Percentiles rank a stretch among this genome's conserved stretches.
Evolutionary conservation across 441 rosid species (phyloP).

Genomic region (Jatropha multifida): DNA sequence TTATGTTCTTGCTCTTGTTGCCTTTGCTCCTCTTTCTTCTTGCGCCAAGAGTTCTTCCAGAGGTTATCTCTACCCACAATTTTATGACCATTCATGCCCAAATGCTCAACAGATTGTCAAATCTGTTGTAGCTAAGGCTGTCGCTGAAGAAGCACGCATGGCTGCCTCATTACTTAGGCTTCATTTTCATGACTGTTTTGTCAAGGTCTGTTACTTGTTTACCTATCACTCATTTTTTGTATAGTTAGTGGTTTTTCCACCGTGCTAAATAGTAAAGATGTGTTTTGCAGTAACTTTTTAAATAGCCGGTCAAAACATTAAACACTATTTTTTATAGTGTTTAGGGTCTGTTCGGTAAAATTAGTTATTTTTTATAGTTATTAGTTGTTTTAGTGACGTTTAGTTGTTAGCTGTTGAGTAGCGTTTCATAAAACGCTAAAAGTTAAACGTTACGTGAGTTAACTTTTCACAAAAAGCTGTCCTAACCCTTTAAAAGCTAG

Average conservation of each 20-base stretch:
- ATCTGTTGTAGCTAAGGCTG: constrained; percentile 73
- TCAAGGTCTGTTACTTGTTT: constrained; percentile 46
- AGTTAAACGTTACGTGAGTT: too few species aligned
- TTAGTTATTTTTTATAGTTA: too few species aligned
- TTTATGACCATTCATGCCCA: constrained; percentile 75
- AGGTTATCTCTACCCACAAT: constrained; percentile 60
- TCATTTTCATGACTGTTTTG: constrained; percentile 94
- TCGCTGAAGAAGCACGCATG: constrained; percentile 73
- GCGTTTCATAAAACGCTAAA: too few species aligned
- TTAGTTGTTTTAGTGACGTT: too few species aligned
- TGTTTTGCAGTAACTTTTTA: too few species aligned
- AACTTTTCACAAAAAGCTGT: too few species aligned
- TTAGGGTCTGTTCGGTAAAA: too few species aligned
- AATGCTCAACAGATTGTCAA: constrained; percentile 59
- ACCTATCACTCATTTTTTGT: neutral
- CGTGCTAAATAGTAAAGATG: neutral
- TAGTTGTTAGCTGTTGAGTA: too few species aligned
- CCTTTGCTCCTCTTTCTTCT: constrained; percentile 45
- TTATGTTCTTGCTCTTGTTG: constrained; percentile 6
- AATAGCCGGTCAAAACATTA: too few species aligned
- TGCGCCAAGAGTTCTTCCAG: constrained; percentile 20
- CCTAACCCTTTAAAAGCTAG: too few species aligned
- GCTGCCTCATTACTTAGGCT: constrained; percentile 87
- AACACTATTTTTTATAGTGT: too few species aligned
- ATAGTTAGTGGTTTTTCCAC: neutral